Evolutionary conservation across 2,329 filamentous ascomycete genomes (phyloP).

Genomic region (Amesomyces nigricolor): DNA sequence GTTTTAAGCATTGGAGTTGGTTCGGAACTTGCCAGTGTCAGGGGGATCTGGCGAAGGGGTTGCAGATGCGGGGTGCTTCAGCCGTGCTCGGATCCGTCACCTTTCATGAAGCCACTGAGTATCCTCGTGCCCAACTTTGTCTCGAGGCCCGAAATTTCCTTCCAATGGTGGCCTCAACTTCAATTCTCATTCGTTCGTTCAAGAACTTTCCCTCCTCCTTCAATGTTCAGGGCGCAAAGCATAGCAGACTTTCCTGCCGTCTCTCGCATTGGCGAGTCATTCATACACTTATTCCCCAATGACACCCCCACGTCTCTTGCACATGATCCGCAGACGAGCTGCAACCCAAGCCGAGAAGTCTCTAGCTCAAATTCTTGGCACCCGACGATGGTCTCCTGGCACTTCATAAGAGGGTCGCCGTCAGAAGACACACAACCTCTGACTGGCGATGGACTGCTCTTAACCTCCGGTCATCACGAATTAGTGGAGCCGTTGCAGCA

Average conservation of each 20-base stretch:
- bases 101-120: no score
- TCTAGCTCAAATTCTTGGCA: neutral
- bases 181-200: neutral
- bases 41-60: neutral
- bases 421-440: neutral
- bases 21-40: neutral
- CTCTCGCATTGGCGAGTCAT: no score
- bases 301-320: slow-evolving; percentile 1
- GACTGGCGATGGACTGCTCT: neutral
- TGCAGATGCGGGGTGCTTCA: neutral
- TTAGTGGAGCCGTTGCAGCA: neutral
- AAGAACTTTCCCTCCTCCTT: no score
- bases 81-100: neutral
- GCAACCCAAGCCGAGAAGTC: neutral
- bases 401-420: neutral
- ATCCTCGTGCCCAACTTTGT: neutral
- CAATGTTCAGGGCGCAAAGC: no score
- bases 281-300: no score
- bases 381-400: no score
- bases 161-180: neutral
- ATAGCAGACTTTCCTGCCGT: no score
- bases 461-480: neutral
- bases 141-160: neutral
- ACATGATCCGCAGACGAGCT: neutral
- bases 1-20: no score